Evolutionary conservation across 306 rosid species (phyloP).

Genomic region (Heteromeles arbutifolia): DNA sequence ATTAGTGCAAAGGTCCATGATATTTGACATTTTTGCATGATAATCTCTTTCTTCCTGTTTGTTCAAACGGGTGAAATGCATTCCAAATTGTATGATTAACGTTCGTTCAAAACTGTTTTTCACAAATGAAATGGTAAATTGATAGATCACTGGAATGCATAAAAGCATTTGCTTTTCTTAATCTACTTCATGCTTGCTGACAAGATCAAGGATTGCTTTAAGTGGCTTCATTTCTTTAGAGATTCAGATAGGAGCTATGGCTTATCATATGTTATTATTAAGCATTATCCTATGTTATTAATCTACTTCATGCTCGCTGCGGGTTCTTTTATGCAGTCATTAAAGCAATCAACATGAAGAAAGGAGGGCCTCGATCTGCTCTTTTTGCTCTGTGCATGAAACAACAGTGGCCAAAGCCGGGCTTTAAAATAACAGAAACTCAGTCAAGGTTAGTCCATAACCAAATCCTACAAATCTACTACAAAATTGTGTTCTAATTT

Average conservation of each 20-base stretch:
- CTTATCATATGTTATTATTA: not conserved
- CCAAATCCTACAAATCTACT: not conserved
- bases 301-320: too few species aligned
- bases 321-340: conserved; percentile 29
- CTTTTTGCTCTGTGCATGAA: conserved; percentile 61
- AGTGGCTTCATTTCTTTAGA: not conserved
- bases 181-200: not conserved
- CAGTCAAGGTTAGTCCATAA: conserved; percentile 51
- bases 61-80: not conserved
- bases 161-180: not conserved
- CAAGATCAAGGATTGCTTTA: not conserved
- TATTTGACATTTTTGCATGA: not conserved
- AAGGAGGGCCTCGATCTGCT: conserved; percentile 82
- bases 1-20: too few species aligned
- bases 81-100: not conserved
- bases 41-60: not conserved
- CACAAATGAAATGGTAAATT: not conserved
- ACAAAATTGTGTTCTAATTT: not conserved
- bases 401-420: conserved; percentile 75
- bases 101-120: not conserved
- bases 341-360: conserved; percentile 50
- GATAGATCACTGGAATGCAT: not conserved
- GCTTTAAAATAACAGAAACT: conserved; percentile 42
- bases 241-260: not conserved
- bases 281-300: not conserved